These are phyloP conservation scores for Candida boidinii DNA, from an alignment of 805 yeast genomes.

Conservation along the genomic window DNA sequence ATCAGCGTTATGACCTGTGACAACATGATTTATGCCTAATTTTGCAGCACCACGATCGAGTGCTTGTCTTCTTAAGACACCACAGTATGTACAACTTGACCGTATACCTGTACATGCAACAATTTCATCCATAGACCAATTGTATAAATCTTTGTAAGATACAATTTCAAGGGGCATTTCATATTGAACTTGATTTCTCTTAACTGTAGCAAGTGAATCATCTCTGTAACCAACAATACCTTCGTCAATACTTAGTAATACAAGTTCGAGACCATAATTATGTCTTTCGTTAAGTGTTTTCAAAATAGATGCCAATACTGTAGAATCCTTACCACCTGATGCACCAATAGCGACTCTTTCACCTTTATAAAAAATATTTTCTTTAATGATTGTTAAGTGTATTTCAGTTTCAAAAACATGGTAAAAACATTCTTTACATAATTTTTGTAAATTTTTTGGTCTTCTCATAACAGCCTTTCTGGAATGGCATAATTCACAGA, in stretches of 20 bases:
- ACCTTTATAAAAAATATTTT: slow-evolving; percentile 65
- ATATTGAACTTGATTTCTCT: slow-evolving; percentile 76
- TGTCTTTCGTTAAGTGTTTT: slow-evolving; percentile 84
- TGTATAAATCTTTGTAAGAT: slow-evolving; percentile 80
- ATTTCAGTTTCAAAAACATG: slow-evolving; percentile 91
- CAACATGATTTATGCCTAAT: slow-evolving; percentile 79
- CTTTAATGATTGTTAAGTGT: slow-evolving; percentile 74
- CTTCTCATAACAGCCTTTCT: slow-evolving; percentile 82
- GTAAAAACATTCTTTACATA: slow-evolving; percentile 87
- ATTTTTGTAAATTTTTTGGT: slow-evolving; percentile 84
- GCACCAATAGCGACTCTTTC: slow-evolving; percentile 96
- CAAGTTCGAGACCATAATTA: slow-evolving; percentile 79
- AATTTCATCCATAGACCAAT: slow-evolving; percentile 98
- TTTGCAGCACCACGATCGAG: slow-evolving; percentile 91
- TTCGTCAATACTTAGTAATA: slow-evolving; percentile 84
- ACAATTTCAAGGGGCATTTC: slow-evolving; percentile 36
- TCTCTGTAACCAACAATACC: slow-evolving; percentile 97
- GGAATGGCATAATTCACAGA: slow-evolving; percentile 78
- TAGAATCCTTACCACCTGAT: slow-evolving; percentile 97
- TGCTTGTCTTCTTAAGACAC: slow-evolving; percentile 94
- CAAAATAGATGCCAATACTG: slow-evolving; percentile 84
- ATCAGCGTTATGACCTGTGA: slow-evolving; percentile 98
- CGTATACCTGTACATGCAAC: slow-evolving; percentile 91
- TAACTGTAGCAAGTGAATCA: slow-evolving; percentile 94
- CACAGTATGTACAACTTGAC: slow-evolving; percentile 96